phyloP scores from a whole-genome alignment of 2,329 filamentous ascomycete genomes.

The Phialophora expanda region DNA sequence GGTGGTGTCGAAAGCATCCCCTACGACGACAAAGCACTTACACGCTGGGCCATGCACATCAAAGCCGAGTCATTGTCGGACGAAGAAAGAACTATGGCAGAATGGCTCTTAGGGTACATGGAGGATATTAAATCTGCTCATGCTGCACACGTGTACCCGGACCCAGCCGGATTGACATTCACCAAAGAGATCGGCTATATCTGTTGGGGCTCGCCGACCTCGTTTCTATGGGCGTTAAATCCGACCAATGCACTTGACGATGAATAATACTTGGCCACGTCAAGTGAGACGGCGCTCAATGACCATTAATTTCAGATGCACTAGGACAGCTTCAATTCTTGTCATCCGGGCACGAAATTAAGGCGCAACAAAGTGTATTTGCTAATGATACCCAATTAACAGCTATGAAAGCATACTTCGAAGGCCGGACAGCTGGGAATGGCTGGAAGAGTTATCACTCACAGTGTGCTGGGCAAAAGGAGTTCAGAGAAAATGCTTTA shows the following conservation, averaged over 20 bases:
- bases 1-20: conserved; percentile 28
- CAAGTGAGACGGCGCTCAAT: neutral
- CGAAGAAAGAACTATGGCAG: conserved; percentile 20
- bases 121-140: neutral
- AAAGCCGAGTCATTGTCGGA: neutral
- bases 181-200: conserved; percentile 19
- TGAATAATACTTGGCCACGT: neutral
- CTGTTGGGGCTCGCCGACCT: neutral
- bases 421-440: neutral
- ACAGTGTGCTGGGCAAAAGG: neutral
- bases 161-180: neutral
- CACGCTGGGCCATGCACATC: conserved; percentile 32
- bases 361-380: neutral
- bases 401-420: neutral
- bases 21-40: conserved; percentile 31
- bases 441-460: neutral
- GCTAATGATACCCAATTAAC: too few species aligned
- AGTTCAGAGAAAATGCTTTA: neutral
- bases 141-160: neutral
- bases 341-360: neutral
- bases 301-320: too few species aligned
- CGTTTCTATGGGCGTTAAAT: neutral
- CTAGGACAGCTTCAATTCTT: too few species aligned
- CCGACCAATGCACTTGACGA: conserved; percentile 44
- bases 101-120: conserved; percentile 33